Evolutionary conservation across 2,329 filamentous ascomycete genomes (phyloP).

Genomic region (Neoarthrinium moseri): DNA sequence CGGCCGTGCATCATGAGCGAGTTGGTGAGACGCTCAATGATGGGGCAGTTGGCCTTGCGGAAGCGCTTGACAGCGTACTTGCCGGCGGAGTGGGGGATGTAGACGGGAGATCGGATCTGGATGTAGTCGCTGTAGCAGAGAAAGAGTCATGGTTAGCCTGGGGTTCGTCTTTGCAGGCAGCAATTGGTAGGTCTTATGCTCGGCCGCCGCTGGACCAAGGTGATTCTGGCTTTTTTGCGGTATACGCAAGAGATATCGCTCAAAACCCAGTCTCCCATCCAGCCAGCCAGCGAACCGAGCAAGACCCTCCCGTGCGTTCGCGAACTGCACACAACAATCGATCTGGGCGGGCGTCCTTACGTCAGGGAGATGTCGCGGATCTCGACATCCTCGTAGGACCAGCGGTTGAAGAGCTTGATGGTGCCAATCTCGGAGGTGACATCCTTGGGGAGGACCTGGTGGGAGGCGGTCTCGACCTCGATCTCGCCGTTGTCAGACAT

Average conservation of each 20-base stretch:
- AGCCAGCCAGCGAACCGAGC: no score
- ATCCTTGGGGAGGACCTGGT: constrained; percentile 73
- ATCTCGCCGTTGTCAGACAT: constrained; percentile 84
- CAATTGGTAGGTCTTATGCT: no score
- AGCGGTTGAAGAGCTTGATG: constrained; percentile 77
- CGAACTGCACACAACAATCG: no score
- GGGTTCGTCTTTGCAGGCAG: no score
- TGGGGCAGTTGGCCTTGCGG: constrained; percentile 99
- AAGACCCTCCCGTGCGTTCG: no score
- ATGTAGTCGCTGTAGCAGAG: constrained; percentile 88
- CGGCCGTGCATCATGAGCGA: constrained; percentile 99
- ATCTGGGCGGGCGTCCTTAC: constrained; percentile 66
- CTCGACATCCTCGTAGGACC: constrained; percentile 95
- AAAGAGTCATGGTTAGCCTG: no score
- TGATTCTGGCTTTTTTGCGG: no score
- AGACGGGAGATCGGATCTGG: constrained; percentile 98
- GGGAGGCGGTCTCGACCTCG: constrained; percentile 68
- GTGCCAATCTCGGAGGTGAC: constrained; percentile 72
- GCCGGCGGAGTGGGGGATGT: constrained; percentile 97
- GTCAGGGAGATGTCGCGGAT: constrained; percentile 99
- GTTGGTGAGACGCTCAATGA: constrained; percentile 99
- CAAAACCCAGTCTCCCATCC: no score
- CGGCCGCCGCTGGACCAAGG: no score
- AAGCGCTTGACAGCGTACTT: constrained; percentile 99
- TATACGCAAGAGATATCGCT: no score